Evolutionary conservation across 805 yeast genomes (phyloP).

Genomic region (Wilhelminamyces savonicus): DNA sequence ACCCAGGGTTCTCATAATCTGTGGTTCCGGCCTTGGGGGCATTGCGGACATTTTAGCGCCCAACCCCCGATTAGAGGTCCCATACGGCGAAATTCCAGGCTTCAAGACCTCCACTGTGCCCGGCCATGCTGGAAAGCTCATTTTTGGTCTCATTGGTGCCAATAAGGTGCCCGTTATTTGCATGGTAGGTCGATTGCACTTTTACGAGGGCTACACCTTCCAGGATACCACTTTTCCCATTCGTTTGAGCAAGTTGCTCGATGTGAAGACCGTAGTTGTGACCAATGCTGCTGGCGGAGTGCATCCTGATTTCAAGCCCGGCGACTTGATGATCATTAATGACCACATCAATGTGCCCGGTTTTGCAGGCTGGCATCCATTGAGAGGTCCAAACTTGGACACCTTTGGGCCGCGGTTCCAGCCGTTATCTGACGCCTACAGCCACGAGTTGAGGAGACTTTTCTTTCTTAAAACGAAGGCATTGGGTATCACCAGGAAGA

Average conservation of each 20-base stretch:
- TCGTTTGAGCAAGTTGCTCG: conserved; percentile 63
- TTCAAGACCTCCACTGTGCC: conserved; percentile 77
- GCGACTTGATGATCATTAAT: conserved; percentile 84
- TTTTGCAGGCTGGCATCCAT: conserved; percentile 78
- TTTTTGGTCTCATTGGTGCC: conserved; percentile 70
- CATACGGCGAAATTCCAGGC: conserved; percentile 71
- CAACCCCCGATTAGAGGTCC: conserved; percentile 42
- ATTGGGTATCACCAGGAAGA: conserved; percentile 44
- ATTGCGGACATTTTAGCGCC: conserved; percentile 50
- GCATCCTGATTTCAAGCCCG: conserved; percentile 60
- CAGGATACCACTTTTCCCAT: conserved; percentile 81
- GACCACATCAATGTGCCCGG: conserved; percentile 94
- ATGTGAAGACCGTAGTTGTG: conserved; percentile 58
- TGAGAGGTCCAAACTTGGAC: conserved; percentile 80
- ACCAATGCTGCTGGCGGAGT: conserved; percentile 98
- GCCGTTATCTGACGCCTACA: conserved; percentile 88
- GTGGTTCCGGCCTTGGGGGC: conserved; percentile 94
- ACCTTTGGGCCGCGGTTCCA: conserved; percentile 80
- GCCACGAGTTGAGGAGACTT: conserved; percentile 57
- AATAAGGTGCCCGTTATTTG: conserved; percentile 76
- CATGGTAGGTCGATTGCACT: conserved; percentile 91
- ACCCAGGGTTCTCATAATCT: conserved; percentile 73
- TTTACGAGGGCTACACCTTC: conserved; percentile 87
- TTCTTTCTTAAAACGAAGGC: conserved; percentile 49
- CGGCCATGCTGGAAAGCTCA: conserved; percentile 82